Evolutionary conservation across 352 stramenopile species (phyloP), one percentile per base, ranked within the genome.

Genomic region (Pythium rishiriense): DNA sequence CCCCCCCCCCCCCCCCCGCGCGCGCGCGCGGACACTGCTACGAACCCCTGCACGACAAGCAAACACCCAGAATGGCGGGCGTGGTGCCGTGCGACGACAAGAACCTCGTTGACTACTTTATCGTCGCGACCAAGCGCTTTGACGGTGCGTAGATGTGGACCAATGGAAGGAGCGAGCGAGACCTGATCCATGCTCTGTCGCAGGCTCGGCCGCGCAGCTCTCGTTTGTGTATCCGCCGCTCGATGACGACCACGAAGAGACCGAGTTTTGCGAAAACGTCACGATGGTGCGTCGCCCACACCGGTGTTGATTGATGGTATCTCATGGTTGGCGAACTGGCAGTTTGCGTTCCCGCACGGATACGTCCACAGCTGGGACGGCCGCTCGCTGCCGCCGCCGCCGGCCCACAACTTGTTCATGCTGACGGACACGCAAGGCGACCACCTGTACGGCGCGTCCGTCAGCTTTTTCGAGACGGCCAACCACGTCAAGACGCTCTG

Each of bases 301-400:
- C 6, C 6, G 9, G 24, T 10, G 35, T n/a, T 8, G 21, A 11
- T 50, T 26, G 64, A 24, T 43, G 39, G 19, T 33, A 9, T 51
- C 45, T 51, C 6, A 49, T 15, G 11, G 17, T 54, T 5, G 14
- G 26, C 17, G 7, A 22, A 39, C 21, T n/a, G 35, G 22, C 45
- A 87, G 78, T 84, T 87, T 60, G 71, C 80, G 51, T 87, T 84
- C 48, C 78, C 75, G 3, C 70, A 81, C 33, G 64, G 68, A 17
- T 84, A 79, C 29, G 75, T 66, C 0, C 24, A 57, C 24, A 69
- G 72, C 48, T 76, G 68, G 64, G 62, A 78, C 41, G 64, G 63
- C 15, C 57, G 58, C 1, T 65, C 64, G 12, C 64, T 74, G n/a
- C 59, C 75, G 19, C 75, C 75, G 0, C 78, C 78, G 4, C 72